A percentile compares a stretch with the other conserved stretches of the same genome.
Evolutionary conservation across 2,329 filamentous ascomycete genomes (phyloP).

Genomic region (Phaeosphaeria sp.): DNA sequence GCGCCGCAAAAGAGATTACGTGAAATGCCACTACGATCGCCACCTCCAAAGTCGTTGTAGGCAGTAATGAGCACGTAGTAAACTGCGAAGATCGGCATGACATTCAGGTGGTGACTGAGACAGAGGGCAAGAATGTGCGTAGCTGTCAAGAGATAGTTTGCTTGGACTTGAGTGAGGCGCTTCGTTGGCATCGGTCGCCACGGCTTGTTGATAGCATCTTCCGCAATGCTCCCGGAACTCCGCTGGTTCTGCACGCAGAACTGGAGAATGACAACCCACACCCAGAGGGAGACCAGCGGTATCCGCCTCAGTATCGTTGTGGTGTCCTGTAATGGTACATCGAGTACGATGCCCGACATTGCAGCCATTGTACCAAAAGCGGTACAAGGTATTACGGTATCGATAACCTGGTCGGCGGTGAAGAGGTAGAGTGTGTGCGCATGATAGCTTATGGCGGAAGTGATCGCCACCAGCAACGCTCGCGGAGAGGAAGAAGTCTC

Average conservation of each 20-base stretch:
- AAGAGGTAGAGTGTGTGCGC: conserved; percentile 9
- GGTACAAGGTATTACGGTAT: conserved; percentile 19
- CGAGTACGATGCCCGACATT: conserved; percentile 11
- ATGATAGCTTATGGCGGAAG: conserved; percentile 1
- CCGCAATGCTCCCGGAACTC: conserved; percentile 36
- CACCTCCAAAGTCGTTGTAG: conserved; percentile 42
- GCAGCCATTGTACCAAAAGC: conserved; percentile 14
- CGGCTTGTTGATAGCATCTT: conserved; percentile 53
- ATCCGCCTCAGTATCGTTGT: conserved; percentile 6
- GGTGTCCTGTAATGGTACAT: conserved; percentile 11
- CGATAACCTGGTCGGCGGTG: conserved; percentile 10
- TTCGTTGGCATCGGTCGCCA: conserved; percentile 41
- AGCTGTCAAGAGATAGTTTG: conserved; percentile 16
- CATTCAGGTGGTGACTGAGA: conserved; percentile 12
- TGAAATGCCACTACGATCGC: conserved; percentile 32
- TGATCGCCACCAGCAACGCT: background rate
- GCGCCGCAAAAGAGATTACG: conserved; percentile 41
- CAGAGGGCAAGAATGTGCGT: conserved; percentile 1
- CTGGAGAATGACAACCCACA: conserved; percentile 50
- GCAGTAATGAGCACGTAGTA: conserved; percentile 19
- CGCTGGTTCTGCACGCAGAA: conserved; percentile 51
- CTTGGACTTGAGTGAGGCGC: conserved; percentile 25
- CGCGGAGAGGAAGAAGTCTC: background rate
- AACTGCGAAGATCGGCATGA: conserved; percentile 22
- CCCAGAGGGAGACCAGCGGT: conserved; percentile 10